Evolutionary conservation across 371 early-diverging fungal genomes (phyloP), one percentile per base, ranked within the genome.

Genomic region (Haplosporangium sp.): DNA sequence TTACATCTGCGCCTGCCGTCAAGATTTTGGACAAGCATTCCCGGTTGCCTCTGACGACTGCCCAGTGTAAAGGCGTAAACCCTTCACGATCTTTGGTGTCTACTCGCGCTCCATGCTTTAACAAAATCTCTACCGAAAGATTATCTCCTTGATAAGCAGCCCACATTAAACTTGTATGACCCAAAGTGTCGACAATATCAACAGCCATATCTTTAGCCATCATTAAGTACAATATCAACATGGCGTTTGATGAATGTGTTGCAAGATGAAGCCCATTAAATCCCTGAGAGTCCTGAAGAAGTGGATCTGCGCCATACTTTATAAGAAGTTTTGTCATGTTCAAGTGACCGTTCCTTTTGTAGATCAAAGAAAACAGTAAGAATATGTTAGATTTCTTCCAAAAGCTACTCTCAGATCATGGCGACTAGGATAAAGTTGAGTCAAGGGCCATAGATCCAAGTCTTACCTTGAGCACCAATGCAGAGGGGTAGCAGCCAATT

Each of bases 121-220:
- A 65, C 39, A 97, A 79, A 40, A 93, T 84, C 58, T 91, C 88
- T 8, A 94, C 86, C 35, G 89, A 85, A 68, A 92, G 75, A 60
- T 85, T 81, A 77, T 94, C 94, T 1, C 94, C 95, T 78, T 95
- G 95, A 82, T 97, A 97, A 0, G 94, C 93, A 1, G 96, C 93
- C 97, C 98, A 98, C 95, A 97, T 96, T 44, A 98, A 83, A 35
- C 96, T 90, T 15, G 99, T 97, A 44, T 95, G 92, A 19, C 92
- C 92, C 55, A 93, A 87, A 11, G 86, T 77, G 70, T 98, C 99
- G 2, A 84, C 77, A 0, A 83, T 68, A 75, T 98, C 95, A 9
- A 95, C 87, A 55, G 92, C 90, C 76, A 93, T 87, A 11, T 93
- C 94, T 5, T 89, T 76, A 60, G 83, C 88, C 27, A 92, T 81